Evolutionary conservation across 1,284 basidiomycete species (phyloP), one percentile per base, ranked within the genome.

Genomic region (Grifola frondosa): DNA sequence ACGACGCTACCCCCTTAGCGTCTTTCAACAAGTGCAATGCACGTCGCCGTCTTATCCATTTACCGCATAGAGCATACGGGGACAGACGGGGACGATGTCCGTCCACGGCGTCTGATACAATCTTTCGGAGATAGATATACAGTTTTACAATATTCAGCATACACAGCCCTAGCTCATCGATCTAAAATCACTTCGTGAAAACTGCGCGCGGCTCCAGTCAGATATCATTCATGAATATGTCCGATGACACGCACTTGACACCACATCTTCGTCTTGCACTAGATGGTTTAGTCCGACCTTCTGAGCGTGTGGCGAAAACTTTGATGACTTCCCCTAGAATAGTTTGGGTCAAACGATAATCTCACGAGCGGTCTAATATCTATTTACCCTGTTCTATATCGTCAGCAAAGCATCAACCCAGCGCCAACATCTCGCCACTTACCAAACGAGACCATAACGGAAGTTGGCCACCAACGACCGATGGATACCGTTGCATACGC

Each of bases 261-360:
- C 89, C 12, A 97, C 94, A 64, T 98, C 96, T 65, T 97, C 95
- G 59, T 97, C 92, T 58, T 88, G 84, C 15, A 97, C 88, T 41
- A 81, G 77, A 68, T 98, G 96, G 30, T 73, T 76, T 46, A 97
- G 70, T 32, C 95, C 93, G 42, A 91, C 92, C 66, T 96, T 97
- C 65, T 97, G 94, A 1, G 92, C 90, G 60, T 96, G 89, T 1
- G 94, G 94, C 33, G 83, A 77, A 66, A 94, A 95, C 66, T 92
- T 93, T 55, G 86, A 90, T 25, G 89, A 91, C 63, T 89, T 89
- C 4, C 92, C 92, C 92, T 86, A 54, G 13, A 28, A 10, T 58
- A 50, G 9, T n/a, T n/a, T n/a, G n/a, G n/a, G n/a, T n/a, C n/a
- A n/a, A n/a, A 21, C 15, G 20, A 22, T 34, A 13, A 34, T 25